These are phyloP conservation scores for Isabelozyma heimii DNA, from an alignment of 805 yeast species.

Conservation along the genomic window DNA sequence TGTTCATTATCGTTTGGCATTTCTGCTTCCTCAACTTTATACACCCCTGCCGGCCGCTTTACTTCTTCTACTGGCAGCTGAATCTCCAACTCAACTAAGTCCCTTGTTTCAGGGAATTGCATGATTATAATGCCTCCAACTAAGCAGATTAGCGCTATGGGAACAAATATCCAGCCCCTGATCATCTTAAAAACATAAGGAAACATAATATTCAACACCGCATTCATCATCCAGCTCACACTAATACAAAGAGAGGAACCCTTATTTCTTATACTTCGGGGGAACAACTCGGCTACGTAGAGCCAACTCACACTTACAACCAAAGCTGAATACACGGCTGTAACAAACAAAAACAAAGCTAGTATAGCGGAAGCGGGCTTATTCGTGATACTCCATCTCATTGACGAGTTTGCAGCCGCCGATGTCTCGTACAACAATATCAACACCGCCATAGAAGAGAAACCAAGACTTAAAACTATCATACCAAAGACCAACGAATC, in stretches of 20 bases:
- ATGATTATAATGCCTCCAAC: constrained; percentile 25
- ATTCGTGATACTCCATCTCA: constrained; percentile 28
- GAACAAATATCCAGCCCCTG: constrained; percentile 39
- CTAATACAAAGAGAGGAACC: constrained; percentile 47
- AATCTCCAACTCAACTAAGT: constrained; percentile 18
- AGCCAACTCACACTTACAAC: constrained; percentile 48
- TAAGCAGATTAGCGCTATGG: constrained; percentile 33
- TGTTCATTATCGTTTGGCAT: background rate
- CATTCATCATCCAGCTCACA: constrained; percentile 43
- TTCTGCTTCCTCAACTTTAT: background rate
- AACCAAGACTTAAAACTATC: constrained; percentile 31
- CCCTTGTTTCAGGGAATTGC: constrained; percentile 46
- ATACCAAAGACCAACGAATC: constrained; percentile 46
- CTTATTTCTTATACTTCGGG: constrained; percentile 42
- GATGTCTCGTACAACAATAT: constrained; percentile 35
- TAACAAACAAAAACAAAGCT: constrained; percentile 43
- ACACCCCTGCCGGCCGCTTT: background rate
- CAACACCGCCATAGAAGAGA: constrained; percentile 29
- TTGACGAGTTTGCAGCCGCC: constrained; percentile 21
- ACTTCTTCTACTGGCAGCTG: constrained; percentile 4
- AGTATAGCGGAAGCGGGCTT: constrained; percentile 42
- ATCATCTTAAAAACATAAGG: constrained; percentile 36
- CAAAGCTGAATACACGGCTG: constrained; percentile 46
- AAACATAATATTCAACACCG: constrained; percentile 33
- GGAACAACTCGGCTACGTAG: constrained; percentile 50